Conservation (phyloP, 805 yeast species). For the Cephaloascus fragrans region DNA sequence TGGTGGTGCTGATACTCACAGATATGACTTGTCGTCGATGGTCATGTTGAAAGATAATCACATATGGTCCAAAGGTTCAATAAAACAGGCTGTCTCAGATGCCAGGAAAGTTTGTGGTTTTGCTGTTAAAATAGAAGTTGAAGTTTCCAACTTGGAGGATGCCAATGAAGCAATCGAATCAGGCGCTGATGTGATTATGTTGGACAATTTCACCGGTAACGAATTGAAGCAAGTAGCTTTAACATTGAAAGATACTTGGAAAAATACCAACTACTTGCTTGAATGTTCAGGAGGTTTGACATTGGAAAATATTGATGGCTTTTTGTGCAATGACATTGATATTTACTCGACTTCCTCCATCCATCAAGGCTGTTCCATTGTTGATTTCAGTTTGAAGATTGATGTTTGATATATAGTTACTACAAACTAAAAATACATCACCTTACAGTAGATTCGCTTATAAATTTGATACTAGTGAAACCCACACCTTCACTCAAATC, state of each 20-base stretch:
- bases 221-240: slow-evolving; percentile 57
- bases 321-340: slow-evolving; percentile 71
- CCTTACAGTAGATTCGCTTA: not conserved
- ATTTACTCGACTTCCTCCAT: slow-evolving; percentile 85
- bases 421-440: not conserved
- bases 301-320: slow-evolving; percentile 51
- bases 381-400: slow-evolving; percentile 81
- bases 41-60: slow-evolving; percentile 96
- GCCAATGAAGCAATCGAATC: slow-evolving; percentile 90
- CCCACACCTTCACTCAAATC: not conserved
- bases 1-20: slow-evolving; percentile 89
- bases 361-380: slow-evolving; percentile 81
- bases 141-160: slow-evolving; percentile 74
- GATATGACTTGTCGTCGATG: slow-evolving; percentile 89
- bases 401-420: slow-evolving; percentile 7
- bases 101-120: slow-evolving; percentile 85
- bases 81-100: slow-evolving; percentile 66
- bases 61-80: slow-evolving; percentile 87
- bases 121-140: slow-evolving; percentile 85
- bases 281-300: slow-evolving; percentile 93
- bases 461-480: not conserved
- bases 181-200: slow-evolving; percentile 94
- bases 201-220: slow-evolving; percentile 74
- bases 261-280: slow-evolving; percentile 44
- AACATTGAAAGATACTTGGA: slow-evolving; percentile 49